Conservation (phyloP, 2,329 filamentous ascomycete genomes). For the Pleomassaria siparia region DNA sequence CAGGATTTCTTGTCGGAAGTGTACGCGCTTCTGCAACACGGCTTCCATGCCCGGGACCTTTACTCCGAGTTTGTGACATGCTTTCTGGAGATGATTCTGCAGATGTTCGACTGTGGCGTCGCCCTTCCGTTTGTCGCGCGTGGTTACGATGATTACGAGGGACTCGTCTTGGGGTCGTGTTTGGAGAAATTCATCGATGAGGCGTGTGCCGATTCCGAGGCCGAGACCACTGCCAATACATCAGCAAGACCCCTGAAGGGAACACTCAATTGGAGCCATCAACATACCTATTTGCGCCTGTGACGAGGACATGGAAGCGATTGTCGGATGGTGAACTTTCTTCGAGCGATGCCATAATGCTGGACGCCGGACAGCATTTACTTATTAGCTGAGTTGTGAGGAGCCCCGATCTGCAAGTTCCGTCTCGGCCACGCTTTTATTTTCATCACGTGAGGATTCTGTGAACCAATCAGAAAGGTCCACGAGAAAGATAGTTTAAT, state of each 20-base stretch:
- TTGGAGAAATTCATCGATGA: conserved; percentile 86
- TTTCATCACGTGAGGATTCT: not conserved
- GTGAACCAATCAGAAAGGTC: too few relatives aligned
- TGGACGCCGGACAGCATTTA: not conserved
- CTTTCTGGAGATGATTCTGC: conserved; percentile 60
- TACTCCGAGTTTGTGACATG: conserved; percentile 40
- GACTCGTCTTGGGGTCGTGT: conserved; percentile 66
- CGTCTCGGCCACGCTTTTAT: not conserved
- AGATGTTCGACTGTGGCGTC: conserved; percentile 69
- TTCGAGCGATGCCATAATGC: conserved; percentile 18
- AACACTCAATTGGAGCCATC: not conserved
- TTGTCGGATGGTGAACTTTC: conserved; percentile 31
- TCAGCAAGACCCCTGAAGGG: conserved; percentile 28
- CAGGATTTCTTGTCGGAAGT: conserved; percentile 58
- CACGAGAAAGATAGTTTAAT: too few relatives aligned
- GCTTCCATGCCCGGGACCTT: conserved; percentile 42
- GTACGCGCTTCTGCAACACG: conserved; percentile 48
- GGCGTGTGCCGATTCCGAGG: conserved; percentile 76
- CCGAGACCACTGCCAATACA: conserved; percentile 73
- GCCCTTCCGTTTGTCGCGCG: conserved; percentile 73
- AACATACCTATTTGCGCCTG: conserved; percentile 81
- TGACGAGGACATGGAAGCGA: conserved; percentile 66
- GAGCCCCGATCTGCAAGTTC: not conserved
- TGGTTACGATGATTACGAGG: conserved; percentile 81
- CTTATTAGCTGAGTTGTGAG: not conserved